A percentile compares a stretch with the other conserved stretches of the same genome.
Conservation (phyloP, 2,329 filamentous ascomycete species). For the Paecilomyces variotii region DNA sequence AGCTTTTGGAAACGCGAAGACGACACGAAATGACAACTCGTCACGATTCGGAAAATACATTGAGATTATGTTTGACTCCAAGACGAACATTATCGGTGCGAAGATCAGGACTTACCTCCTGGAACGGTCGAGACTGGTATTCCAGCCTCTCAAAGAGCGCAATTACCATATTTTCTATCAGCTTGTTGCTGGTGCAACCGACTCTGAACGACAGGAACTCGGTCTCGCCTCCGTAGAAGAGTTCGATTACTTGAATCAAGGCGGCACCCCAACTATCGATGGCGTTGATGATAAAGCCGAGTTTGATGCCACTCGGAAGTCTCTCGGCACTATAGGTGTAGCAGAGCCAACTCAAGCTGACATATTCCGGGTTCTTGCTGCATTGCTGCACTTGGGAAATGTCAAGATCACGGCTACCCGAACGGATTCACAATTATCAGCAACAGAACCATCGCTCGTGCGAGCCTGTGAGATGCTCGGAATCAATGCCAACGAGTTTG, state of each 20-base stretch:
- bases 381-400: conserved; percentile 88
- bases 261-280: conserved; percentile 81
- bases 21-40: conserved; percentile 98
- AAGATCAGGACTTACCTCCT: conserved; percentile 95
- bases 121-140: conserved; percentile 90
- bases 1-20: conserved; percentile 98
- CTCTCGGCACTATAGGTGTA: conserved; percentile 82
- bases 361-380: conserved; percentile 85
- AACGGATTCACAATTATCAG: conserved; percentile 74
- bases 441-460: conserved; percentile 72
- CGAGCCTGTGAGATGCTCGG: conserved; percentile 79
- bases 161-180: conserved; percentile 99
- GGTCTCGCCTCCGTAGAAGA: conserved; percentile 75
- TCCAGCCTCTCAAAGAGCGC: conserved; percentile 92
- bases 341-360: conserved; percentile 63
- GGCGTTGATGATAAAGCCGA: conserved; percentile 94
- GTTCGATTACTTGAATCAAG: conserved; percentile 94
- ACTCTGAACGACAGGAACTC: conserved; percentile 71
- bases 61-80: conserved; percentile 96
- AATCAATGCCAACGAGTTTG: conserved; percentile 76
- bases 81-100: conserved; percentile 93
- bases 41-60: conserved; percentile 99
- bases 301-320: conserved; percentile 79
- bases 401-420: conserved; percentile 89
- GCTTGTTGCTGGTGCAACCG: conserved; percentile 82